Evolutionary conservation across 2,329 filamentous ascomycete genomes (phyloP).

Genomic region (Diatrype stigma): DNA sequence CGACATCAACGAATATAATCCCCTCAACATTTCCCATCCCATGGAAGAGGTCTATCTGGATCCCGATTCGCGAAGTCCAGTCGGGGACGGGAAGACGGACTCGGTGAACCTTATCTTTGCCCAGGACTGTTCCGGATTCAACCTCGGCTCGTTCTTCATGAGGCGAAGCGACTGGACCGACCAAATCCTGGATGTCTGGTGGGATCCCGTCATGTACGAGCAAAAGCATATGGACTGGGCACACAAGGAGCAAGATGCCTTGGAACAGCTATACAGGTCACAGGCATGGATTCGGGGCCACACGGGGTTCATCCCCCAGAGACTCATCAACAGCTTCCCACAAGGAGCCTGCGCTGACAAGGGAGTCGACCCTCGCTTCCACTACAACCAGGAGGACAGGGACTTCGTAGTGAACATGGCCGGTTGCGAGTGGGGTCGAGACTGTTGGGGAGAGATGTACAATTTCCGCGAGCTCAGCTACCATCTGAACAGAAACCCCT

Average conservation of each 20-base stretch:
- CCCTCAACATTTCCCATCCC: conserved; percentile 87
- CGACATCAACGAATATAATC: conserved; percentile 95
- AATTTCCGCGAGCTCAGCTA: conserved; percentile 90
- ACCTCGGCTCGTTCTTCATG: conserved; percentile 92
- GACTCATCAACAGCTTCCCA: conserved; percentile 92
- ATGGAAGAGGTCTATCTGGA: conserved; percentile 73
- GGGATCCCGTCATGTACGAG: conserved; percentile 96
- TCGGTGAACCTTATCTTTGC: conserved; percentile 86
- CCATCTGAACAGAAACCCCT: conserved; percentile 76
- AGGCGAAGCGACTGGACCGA: conserved; percentile 85
- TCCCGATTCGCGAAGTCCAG: conserved; percentile 61
- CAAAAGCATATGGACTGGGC: conserved; percentile 99
- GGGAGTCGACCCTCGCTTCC: conserved; percentile 69
- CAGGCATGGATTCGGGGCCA: conserved; percentile 92
- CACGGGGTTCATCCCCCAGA: conserved; percentile 83
- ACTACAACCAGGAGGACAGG: conserved; percentile 79
- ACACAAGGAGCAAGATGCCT: conserved; percentile 94
- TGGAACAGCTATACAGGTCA: conserved; percentile 85
- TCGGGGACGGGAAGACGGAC: conserved; percentile 70
- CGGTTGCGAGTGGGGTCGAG: conserved; percentile 91
- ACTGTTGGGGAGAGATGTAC: conserved; percentile 98
- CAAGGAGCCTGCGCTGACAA: conserved; percentile 81
- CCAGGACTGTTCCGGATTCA: conserved; percentile 95
- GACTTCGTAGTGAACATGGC: conserved; percentile 99
- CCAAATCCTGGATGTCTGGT: conserved; percentile 90